Evolutionary conservation across 2,329 filamentous ascomycete species (phyloP).

Genomic region (Fusarium sp.): DNA sequence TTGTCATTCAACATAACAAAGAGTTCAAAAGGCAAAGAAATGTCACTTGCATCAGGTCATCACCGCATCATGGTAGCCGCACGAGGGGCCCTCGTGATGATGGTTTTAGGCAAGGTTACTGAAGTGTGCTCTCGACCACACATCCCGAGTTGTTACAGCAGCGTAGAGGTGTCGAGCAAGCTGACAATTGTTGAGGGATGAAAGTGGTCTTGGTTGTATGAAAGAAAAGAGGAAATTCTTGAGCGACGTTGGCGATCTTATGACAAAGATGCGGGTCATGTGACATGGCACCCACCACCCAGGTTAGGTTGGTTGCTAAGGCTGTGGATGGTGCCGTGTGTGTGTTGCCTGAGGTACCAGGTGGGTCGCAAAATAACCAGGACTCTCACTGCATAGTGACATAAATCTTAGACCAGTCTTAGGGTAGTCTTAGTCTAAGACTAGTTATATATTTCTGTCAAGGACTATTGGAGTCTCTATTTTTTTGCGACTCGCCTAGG

Average conservation of each 20-base stretch:
- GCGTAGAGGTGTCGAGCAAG: slow-evolving; percentile 52
- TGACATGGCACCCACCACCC: slow-evolving; percentile 24
- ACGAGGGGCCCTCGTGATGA: slow-evolving; percentile 77
- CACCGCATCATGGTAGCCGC: slow-evolving; percentile 76
- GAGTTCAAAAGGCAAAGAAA: slow-evolving; percentile 41
- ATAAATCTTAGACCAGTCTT: too few species aligned
- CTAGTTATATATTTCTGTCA: too few species aligned
- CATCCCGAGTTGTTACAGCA: slow-evolving; percentile 66
- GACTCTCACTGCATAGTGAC: too few species aligned
- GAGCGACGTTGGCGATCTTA: slow-evolving; percentile 34
- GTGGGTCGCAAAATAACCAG: too few species aligned
- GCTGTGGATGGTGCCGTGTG: too few species aligned
- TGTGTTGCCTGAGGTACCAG: too few species aligned
- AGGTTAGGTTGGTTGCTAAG: too few species aligned
- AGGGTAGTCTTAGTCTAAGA: too few species aligned
- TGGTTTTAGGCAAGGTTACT: slow-evolving; percentile 76
- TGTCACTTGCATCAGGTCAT: slow-evolving; percentile 79
- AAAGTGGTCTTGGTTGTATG: slow-evolving; percentile 61
- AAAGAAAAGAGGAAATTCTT: slow-evolving; percentile 50
- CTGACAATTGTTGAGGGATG: slow-evolving; percentile 58
- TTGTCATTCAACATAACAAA: slow-evolving; percentile 23
- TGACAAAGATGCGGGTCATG: slow-evolving; percentile 40
- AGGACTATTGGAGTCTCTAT: too few species aligned
- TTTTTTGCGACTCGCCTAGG: too few species aligned
- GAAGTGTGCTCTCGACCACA: slow-evolving; percentile 70